Percentiles rank a stretch among this genome's conserved stretches.
phyloP scores from a whole-genome alignment of 2,329 filamentous ascomycete species.

The Chalaropsis thielavioides region DNA sequence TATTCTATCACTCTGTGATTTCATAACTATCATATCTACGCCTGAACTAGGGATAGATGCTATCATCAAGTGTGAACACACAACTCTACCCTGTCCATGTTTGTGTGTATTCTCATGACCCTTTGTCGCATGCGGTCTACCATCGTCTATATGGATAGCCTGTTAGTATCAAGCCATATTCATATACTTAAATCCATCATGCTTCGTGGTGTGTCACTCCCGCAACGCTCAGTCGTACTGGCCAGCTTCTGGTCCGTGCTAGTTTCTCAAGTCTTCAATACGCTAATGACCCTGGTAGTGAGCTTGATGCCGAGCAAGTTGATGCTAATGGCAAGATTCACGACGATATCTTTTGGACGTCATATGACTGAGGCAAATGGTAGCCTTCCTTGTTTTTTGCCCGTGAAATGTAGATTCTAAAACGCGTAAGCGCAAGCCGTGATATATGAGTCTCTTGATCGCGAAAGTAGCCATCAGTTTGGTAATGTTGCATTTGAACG shows the following conservation, averaged over 20 bases:
- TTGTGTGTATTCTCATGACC: background rate
- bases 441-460: background rate
- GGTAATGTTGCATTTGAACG: too few species aligned
- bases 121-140: background rate
- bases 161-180: background rate
- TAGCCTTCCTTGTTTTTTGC: background rate
- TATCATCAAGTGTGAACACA: background rate
- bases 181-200: background rate
- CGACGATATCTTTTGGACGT: background rate
- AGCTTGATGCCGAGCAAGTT: background rate
- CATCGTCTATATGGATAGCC: background rate
- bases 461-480: background rate
- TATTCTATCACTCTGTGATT: background rate
- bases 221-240: background rate
- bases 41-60: background rate
- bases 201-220: background rate
- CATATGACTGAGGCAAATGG: background rate
- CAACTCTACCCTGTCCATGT: background rate
- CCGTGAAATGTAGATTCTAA: too few species aligned
- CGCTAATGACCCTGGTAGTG: background rate
- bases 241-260: background rate
- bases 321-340: background rate
- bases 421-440: background rate
- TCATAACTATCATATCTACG: background rate
- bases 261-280: background rate